Evolutionary conservation across 805 yeast species (phyloP), one percentile per base, ranked within the genome.

Genomic region (Scheffersomyces ergatensis): DNA sequence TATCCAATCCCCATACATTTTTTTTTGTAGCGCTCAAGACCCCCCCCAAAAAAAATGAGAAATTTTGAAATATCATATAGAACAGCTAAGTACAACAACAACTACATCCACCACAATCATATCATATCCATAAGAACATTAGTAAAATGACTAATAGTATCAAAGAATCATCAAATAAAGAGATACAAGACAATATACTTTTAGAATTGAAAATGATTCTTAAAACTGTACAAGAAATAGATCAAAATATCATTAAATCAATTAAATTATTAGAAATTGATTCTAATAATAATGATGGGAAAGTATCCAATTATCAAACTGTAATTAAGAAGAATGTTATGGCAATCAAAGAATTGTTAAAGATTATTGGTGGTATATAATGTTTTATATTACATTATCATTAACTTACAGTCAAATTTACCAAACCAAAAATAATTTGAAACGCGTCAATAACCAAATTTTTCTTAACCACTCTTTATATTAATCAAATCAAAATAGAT

Each of bases 131-230:
- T 21, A 21, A 7, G 9, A 7, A 21, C 9, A 21, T 21, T 7
- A 7, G 9, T 21, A 21, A 7, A 21, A 21, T 21, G 24, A 21
- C 24, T 21, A 21, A 21, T 21, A 9, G 24, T 6, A 21, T 21
- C 6, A 9, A 21, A 7, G 24, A 21, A 21, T 21, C 24, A 21
- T 7, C 9, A 6, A 21, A 21, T 9, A 21, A 34, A 17, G 49
- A 53, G 17, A n/a, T n/a, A n/a, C 65, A 60, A 38, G 55, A 62
- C 25, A 45, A 48, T 24, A 53, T 67, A 9, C 49, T 68, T 11
- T 29, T 53, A 5, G 71, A 68, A 44, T 53, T 68, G 14, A 56
- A 63, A 40, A 46, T 63, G 56, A 68, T 68, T 12, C 52, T 64
- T 11, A 35, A 50, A 21, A 67, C 74, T 3, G 53, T 58, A 9